Conservation (phyloP, 169 alveolate species). For the Plasmodium billcollinsi region DNA sequence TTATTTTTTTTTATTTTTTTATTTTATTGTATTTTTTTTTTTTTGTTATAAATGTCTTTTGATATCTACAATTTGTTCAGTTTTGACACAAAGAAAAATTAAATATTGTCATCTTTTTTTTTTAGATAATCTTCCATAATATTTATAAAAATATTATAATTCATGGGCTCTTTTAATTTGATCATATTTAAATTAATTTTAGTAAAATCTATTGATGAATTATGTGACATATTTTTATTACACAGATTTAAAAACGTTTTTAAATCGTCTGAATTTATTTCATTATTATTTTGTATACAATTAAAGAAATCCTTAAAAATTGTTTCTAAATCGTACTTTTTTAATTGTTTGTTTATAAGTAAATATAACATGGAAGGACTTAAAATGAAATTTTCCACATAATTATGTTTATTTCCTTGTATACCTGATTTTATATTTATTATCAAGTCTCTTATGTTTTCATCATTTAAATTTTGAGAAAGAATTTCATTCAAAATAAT, state of each 20-base stretch:
- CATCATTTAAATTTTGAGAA: slow-evolving; percentile 52
- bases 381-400: slow-evolving; percentile 58
- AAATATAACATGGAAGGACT: slow-evolving; percentile 52
- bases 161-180: slow-evolving; percentile 8
- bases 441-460: slow-evolving; percentile 30
- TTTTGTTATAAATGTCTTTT: too few species aligned
- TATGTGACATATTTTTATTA: slow-evolving; percentile 17
- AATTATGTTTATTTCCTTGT: slow-evolving; percentile 30
- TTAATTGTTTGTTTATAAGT: slow-evolving; percentile 66
- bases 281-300: slow-evolving; percentile 30
- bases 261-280: slow-evolving; percentile 34
- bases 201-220: slow-evolving; percentile 30
- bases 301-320: slow-evolving; percentile 61
- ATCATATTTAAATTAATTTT: slow-evolving; percentile 22
- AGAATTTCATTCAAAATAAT: slow-evolving; percentile 67
- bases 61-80: too few species aligned
- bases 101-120: not conserved
- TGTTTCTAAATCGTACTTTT: slow-evolving; percentile 18
- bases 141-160: slow-evolving; percentile 31
- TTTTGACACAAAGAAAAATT: too few species aligned
- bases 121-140: slow-evolving; percentile 47
- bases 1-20: too few species aligned
- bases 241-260: slow-evolving; percentile 44
- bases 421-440: slow-evolving; percentile 42
- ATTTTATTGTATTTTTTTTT: too few species aligned